Evolutionary conservation across 2,329 filamentous ascomycete genomes (phyloP).

Genomic region (Beauveria scarabaeidicola): DNA sequence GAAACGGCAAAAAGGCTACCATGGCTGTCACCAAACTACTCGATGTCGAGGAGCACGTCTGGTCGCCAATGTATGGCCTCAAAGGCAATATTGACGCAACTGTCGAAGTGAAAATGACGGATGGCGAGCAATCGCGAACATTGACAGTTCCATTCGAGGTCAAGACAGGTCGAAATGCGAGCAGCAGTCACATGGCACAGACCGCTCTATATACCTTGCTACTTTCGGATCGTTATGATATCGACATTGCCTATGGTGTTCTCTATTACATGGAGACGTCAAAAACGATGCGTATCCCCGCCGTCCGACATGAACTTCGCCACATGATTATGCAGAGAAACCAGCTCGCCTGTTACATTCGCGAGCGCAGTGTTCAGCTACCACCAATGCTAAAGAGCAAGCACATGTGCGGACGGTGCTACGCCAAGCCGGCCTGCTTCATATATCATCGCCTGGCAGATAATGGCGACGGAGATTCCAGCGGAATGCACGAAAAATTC

Average conservation of each 20-base stretch:
- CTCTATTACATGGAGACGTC: conserved; percentile 93
- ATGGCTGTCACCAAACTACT: conserved; percentile 90
- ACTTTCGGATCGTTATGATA: conserved; percentile 88
- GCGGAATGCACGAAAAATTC: conserved; percentile 75
- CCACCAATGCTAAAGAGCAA: conserved; percentile 80
- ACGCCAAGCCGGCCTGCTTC: conserved; percentile 85
- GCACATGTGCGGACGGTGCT: conserved; percentile 77
- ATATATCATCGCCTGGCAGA: conserved; percentile 89
- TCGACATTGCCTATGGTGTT: conserved; percentile 82
- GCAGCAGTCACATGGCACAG: conserved; percentile 78
- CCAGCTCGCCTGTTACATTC: conserved; percentile 74
- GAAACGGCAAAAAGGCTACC: conserved; percentile 64
- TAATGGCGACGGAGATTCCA: conserved; percentile 69
- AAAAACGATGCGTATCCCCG: conserved; percentile 74
- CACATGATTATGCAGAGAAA: conserved; percentile 98
- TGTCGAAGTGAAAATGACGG: conserved; percentile 74
- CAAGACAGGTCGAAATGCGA: conserved; percentile 84
- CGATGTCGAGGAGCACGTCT: conserved; percentile 95
- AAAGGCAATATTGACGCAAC: conserved; percentile 98
- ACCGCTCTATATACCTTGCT: conserved; percentile 90
- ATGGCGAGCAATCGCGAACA: conserved; percentile 55
- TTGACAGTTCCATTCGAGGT: conserved; percentile 90
- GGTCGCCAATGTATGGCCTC: conserved; percentile 94
- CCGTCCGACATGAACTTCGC: conserved; percentile 77
- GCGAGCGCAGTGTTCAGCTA: conserved; percentile 68